Evolutionary conservation across 257 asterid species (phyloP).

Genomic region (Capsicum chinense): DNA sequence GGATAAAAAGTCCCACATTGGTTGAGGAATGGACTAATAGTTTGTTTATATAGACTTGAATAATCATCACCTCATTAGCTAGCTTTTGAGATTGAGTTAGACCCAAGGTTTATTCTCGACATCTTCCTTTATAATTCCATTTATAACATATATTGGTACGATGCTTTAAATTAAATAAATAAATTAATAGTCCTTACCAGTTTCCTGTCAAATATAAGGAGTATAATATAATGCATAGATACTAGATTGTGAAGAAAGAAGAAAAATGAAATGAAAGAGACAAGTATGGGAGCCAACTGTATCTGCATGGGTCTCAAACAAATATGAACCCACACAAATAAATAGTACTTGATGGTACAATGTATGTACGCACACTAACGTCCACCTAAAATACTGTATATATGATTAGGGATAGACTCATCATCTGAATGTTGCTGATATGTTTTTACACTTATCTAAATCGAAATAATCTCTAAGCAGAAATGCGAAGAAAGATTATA

Average conservation of each 20-base stretch:
- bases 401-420: background rate
- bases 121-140: background rate
- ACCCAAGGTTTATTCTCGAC: too few species aligned
- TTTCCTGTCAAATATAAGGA: too few species aligned
- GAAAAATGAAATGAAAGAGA: slow-evolving; percentile 2
- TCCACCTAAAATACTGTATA: background rate
- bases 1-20: too few species aligned
- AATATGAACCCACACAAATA: slow-evolving; percentile 29
- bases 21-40: too few species aligned
- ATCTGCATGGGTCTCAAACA: slow-evolving; percentile 24
- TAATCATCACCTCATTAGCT: too few species aligned
- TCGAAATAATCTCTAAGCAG: too few species aligned
- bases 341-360: slow-evolving; percentile 82
- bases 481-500: too few species aligned
- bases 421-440: background rate
- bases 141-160: background rate
- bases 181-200: too few species aligned
- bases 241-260: slow-evolving; percentile 14
- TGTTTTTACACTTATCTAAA: background rate
- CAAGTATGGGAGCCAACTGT: slow-evolving; percentile 26
- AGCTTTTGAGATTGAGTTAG: too few species aligned
- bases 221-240: background rate
- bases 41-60: too few species aligned
- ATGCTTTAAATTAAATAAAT: background rate
- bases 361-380: slow-evolving; percentile 50